phyloP scores from a whole-genome alignment of 1,284 basidiomycete species.

The Ceratorhiza oryzae-sativae region DNA sequence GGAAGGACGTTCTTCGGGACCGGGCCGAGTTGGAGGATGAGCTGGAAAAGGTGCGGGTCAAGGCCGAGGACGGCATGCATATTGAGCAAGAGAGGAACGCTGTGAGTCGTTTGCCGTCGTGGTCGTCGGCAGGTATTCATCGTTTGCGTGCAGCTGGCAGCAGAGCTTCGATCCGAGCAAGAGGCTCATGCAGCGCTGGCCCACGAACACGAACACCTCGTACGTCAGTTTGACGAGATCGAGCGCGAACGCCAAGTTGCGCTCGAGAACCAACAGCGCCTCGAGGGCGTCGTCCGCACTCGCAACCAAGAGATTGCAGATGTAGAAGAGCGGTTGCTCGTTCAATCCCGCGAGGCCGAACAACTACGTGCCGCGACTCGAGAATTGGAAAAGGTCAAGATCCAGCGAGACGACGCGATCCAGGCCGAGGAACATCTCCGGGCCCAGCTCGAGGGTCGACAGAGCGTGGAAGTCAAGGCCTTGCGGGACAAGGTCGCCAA shows the following conservation, averaged over 20 bases:
- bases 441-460: not conserved
- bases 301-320: conserved; percentile 34
- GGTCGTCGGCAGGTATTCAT: not conserved
- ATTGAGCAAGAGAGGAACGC: conserved; percentile 23
- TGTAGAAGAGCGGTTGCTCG: conserved; percentile 21
- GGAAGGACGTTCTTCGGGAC: conserved; percentile 13
- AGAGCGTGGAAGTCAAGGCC: not conserved
- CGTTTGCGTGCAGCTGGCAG: not conserved
- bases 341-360: conserved; percentile 16
- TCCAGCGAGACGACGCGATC: conserved; percentile 31
- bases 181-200: conserved; percentile 8
- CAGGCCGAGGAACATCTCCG: conserved; percentile 35
- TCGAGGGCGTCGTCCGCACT: conserved; percentile 28
- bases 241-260: conserved; percentile 17
- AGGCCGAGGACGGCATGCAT: conserved; percentile 24
- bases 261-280: conserved; percentile 24
- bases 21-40: conserved; percentile 35
- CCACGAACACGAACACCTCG: conserved; percentile 13
- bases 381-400: conserved; percentile 31
- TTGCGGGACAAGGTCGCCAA: conserved; percentile 51
- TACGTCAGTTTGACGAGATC: not conserved
- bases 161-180: conserved; percentile 7
- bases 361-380: conserved; percentile 16
- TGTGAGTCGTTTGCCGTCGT: not conserved
- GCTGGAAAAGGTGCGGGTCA: conserved; percentile 22